A percentile compares a stretch with the other conserved stretches of the same genome.
Evolutionary conservation across 176 grass and related monocot genomes (phyloP).

Genomic region (Oryza nivara): DNA sequence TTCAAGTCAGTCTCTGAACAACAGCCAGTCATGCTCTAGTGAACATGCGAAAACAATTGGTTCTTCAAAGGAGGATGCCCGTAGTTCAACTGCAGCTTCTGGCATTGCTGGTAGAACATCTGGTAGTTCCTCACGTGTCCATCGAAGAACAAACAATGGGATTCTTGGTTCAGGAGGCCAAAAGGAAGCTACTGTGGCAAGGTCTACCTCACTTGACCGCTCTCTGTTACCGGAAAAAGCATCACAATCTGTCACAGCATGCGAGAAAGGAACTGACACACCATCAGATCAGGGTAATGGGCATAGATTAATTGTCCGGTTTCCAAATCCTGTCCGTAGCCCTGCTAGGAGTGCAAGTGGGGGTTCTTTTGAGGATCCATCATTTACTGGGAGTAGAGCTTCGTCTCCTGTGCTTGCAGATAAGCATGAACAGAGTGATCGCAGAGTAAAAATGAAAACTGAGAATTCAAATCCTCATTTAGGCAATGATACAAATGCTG

Average conservation of each 20-base stretch:
- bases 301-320: constrained; percentile 69
- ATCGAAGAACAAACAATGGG: constrained; percentile 63
- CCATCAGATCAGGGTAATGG: constrained; percentile 52
- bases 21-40: constrained; percentile 87
- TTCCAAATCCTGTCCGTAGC: constrained; percentile 71
- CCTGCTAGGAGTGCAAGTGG: constrained; percentile 64
- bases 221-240: constrained; percentile 54
- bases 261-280: constrained; percentile 62
- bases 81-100: constrained; percentile 83
- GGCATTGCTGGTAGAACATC: constrained; percentile 60
- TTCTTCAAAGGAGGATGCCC: constrained; percentile 74
- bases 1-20: constrained; percentile 86
- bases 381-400: constrained; percentile 50
- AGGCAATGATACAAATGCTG: constrained; percentile 53
- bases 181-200: constrained; percentile 58
- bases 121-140: constrained; percentile 56
- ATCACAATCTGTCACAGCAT: constrained; percentile 59
- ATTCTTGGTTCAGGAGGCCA: constrained; percentile 51
- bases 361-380: constrained; percentile 66
- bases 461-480: constrained; percentile 46
- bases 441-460: constrained; percentile 60
- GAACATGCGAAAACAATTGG: constrained; percentile 67
- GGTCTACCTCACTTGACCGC: constrained; percentile 54
- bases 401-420: constrained; percentile 58
- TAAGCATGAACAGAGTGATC: constrained; percentile 71